Percentiles rank a stretch among this genome's conserved stretches.
These are phyloP conservation scores for Vigna trinervia DNA, from an alignment of 306 rosid species.

Conservation along the genomic window DNA sequence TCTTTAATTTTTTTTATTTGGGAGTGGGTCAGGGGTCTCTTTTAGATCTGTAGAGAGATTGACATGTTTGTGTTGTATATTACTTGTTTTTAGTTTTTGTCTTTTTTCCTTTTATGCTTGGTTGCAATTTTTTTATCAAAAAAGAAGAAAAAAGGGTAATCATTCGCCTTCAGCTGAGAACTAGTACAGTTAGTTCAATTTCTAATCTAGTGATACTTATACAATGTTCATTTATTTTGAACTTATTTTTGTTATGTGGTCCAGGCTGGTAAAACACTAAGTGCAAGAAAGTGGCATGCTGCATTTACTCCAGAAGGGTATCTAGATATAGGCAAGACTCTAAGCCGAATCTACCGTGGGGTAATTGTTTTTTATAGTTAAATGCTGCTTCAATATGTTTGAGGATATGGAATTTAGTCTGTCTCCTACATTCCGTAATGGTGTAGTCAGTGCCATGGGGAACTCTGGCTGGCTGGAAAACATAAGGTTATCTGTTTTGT, in stretches of 20 bases:
- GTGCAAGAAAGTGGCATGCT: slow-evolving; percentile 91
- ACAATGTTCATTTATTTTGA: slow-evolving; percentile 25
- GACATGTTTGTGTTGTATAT: neutral
- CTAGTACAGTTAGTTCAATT: slow-evolving; percentile 18
- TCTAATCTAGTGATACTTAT: slow-evolving; percentile 20
- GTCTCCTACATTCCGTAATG: slow-evolving; percentile 19
- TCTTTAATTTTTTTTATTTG: no score
- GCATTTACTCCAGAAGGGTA: slow-evolving; percentile 85
- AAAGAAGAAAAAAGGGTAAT: neutral
- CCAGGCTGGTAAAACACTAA: slow-evolving; percentile 94
- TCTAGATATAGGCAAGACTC: slow-evolving; percentile 85
- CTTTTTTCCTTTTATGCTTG: neutral
- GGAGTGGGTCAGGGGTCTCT: neutral
- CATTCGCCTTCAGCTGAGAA: neutral
- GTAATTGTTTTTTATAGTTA: slow-evolving; percentile 58
- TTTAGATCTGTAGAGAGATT: neutral
- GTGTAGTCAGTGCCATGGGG: slow-evolving; percentile 7
- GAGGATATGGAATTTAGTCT: slow-evolving; percentile 26
- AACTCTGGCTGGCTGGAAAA: slow-evolving; percentile 36
- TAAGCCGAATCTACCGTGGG: slow-evolving; percentile 88
- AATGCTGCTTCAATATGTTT: slow-evolving; percentile 42
- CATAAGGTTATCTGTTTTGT: slow-evolving; percentile 8
- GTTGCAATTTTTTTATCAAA: neutral
- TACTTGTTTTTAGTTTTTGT: neutral
- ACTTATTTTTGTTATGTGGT: slow-evolving; percentile 37